Percentiles rank a stretch among this genome's conserved stretches.
Conservation (phyloP, 169 alveolate species). For the Babesia gibsoni region DNA sequence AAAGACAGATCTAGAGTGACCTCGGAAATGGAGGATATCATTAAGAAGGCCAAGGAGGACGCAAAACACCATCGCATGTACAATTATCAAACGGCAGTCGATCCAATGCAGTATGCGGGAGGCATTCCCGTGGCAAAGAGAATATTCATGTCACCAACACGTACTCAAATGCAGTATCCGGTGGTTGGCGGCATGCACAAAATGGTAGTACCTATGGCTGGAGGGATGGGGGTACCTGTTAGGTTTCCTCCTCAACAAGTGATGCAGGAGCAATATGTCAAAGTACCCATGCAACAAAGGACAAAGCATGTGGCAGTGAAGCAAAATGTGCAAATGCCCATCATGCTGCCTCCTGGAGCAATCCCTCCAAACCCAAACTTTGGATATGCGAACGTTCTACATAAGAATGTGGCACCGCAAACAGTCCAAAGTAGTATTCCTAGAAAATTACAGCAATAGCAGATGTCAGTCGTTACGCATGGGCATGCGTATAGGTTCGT, state of each 20-base stretch:
- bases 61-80: slow-evolving; percentile 8
- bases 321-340: background rate
- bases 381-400: background rate
- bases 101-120: background rate
- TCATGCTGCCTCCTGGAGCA: background rate
- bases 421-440: background rate
- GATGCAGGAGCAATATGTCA: too few relatives aligned
- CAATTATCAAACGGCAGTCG: background rate
- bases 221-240: too few relatives aligned
- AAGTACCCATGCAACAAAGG: too few relatives aligned
- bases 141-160: background rate
- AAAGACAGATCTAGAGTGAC: slow-evolving; percentile 50
- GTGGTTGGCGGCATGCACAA: background rate
- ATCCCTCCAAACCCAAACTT: background rate
- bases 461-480: slow-evolving; percentile 36
- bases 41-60: slow-evolving; percentile 16
- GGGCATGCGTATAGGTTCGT: slow-evolving; percentile 60
- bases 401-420: background rate
- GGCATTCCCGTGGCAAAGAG: background rate
- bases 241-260: too few relatives aligned
- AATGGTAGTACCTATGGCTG: too few relatives aligned
- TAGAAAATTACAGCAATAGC: background rate
- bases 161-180: background rate
- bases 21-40: slow-evolving; percentile 41
- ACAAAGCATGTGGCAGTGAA: too few relatives aligned